Conservation (phyloP, 495 filamentous ascomycete species). For the Hapsidospora chrysogenum region DNA sequence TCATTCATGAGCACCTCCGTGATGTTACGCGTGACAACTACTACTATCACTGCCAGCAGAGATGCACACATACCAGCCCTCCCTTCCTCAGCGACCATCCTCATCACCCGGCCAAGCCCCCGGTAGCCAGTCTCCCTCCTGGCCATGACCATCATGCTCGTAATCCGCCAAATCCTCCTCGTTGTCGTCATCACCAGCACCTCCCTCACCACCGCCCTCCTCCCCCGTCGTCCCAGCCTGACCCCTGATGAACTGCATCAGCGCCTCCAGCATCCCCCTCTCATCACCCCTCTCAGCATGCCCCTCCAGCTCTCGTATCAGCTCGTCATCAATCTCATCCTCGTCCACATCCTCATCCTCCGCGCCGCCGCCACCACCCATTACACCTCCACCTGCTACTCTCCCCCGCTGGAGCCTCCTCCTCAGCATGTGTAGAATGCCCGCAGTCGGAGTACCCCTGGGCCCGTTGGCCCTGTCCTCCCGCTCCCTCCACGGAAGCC, state of each 20-base stretch:
- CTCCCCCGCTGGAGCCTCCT: not conserved
- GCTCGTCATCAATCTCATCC: not conserved
- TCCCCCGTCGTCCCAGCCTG: slow-evolving; percentile 10
- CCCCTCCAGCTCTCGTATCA: slow-evolving; percentile 3
- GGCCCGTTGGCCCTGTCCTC: slow-evolving; percentile 4
- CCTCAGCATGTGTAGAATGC: not conserved
- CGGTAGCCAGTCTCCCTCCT: slow-evolving; percentile 6
- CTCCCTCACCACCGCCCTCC: slow-evolving; percentile 6
- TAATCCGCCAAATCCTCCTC: slow-evolving; percentile 1
- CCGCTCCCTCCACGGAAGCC: slow-evolving; percentile 11
- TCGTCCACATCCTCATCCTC: not conserved
- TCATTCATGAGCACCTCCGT: no score
- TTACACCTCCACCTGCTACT: no score
- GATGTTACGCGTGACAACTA: no score
- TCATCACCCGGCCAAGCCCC: slow-evolving; percentile 3
- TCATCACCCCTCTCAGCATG: slow-evolving; percentile 1
- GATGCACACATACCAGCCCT: no score
- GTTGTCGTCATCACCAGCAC: not conserved
- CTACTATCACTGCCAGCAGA: no score
- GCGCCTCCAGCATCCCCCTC: slow-evolving; percentile 8
- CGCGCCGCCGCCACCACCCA: not conserved
- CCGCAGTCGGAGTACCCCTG: no score
- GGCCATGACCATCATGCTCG: slow-evolving; percentile 6
- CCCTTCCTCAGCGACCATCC: not conserved
- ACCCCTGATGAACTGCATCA: slow-evolving; percentile 6